Conservation (phyloP, 2,329 filamentous ascomycete genomes). For the Zopfia rhizophila region DNA sequence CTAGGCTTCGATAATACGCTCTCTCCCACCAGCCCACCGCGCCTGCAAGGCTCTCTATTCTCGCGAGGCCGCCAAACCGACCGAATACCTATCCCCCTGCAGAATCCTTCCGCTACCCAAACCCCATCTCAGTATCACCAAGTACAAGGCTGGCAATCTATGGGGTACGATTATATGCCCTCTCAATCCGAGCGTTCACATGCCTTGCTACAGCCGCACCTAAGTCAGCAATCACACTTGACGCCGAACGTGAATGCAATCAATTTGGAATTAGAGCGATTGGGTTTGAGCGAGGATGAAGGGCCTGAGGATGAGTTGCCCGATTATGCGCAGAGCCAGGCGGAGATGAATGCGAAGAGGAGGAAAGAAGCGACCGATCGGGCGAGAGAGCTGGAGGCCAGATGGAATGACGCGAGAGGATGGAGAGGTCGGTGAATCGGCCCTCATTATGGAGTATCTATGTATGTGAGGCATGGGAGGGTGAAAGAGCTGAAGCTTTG, state of each 20-base stretch:
- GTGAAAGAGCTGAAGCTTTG: too few species aligned
- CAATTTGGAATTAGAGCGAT: slow-evolving; percentile 42
- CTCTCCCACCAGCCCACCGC: slow-evolving; percentile 43
- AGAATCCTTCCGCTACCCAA: slow-evolving; percentile 26
- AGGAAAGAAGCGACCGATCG: slow-evolving; percentile 54
- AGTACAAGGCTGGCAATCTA: slow-evolving; percentile 39
- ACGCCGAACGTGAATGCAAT: slow-evolving; percentile 35
- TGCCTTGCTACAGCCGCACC: background rate
- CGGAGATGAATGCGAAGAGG: slow-evolving; percentile 54
- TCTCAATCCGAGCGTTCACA: slow-evolving; percentile 8
- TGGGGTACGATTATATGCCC: slow-evolving; percentile 31
- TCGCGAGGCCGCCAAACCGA: slow-evolving; percentile 39
- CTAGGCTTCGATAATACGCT: slow-evolving; percentile 38
- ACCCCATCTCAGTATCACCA: slow-evolving; percentile 19
- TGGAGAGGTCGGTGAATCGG: slow-evolving; percentile 24
- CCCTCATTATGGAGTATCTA: too few species aligned
- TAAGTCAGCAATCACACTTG: slow-evolving; percentile 18
- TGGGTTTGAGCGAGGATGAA: slow-evolving; percentile 40
- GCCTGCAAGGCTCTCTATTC: slow-evolving; percentile 47
- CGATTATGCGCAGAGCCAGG: slow-evolving; percentile 60
- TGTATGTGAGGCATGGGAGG: too few species aligned
- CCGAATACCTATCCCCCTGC: slow-evolving; percentile 35
- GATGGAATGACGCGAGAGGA: slow-evolving; percentile 50
- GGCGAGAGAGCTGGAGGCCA: slow-evolving; percentile 56
- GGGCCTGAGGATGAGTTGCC: slow-evolving; percentile 54